Conservation (phyloP, 352 stramenopile species). For the Phytophthora melonis region DNA sequence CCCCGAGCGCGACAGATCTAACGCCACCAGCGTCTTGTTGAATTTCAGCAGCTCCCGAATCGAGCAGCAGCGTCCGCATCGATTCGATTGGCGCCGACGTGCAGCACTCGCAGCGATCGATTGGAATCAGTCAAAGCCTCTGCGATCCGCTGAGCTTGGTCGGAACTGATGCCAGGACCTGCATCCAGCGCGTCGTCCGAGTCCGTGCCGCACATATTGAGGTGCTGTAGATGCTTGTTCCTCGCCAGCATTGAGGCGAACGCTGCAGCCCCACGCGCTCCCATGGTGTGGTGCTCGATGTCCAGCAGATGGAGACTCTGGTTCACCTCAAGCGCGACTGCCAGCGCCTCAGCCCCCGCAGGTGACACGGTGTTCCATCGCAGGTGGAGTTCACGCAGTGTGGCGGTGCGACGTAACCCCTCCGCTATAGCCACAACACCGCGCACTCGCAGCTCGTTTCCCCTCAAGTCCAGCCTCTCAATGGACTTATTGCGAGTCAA, state of each 20-base stretch:
- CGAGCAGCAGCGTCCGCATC: constrained; percentile 56
- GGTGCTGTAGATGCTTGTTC: constrained; percentile 60
- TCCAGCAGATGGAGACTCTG: constrained; percentile 70
- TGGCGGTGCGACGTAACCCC: constrained; percentile 62
- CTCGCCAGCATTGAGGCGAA: constrained; percentile 70
- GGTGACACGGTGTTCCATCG: constrained; percentile 77
- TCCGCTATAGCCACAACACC: constrained; percentile 65
- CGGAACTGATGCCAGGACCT: constrained; percentile 55
- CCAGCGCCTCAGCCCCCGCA: constrained; percentile 63
- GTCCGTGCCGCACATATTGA: constrained; percentile 80
- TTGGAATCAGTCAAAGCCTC: constrained; percentile 56
- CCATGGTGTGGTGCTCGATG: constrained; percentile 84
- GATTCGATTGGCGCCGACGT: constrained; percentile 74
- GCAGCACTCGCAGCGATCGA: constrained; percentile 54
- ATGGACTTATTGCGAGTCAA: constrained; percentile 60
- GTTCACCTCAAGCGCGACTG: constrained; percentile 60
- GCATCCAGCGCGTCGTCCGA: constrained; percentile 54
- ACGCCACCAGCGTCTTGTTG: constrained; percentile 52
- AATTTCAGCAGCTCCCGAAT: constrained; percentile 70
- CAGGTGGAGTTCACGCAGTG: constrained; percentile 72
- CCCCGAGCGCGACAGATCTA: constrained; percentile 72
- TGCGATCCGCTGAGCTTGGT: constrained; percentile 57
- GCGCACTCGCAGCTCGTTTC: constrained; percentile 62
- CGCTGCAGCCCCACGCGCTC: constrained; percentile 50
- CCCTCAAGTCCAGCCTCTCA: constrained; percentile 69